Evolutionary conservation across 2,329 filamentous ascomycete genomes (phyloP), one percentile per base, ranked within the genome.

Genomic region (Purpureocillium lavendulum): DNA sequence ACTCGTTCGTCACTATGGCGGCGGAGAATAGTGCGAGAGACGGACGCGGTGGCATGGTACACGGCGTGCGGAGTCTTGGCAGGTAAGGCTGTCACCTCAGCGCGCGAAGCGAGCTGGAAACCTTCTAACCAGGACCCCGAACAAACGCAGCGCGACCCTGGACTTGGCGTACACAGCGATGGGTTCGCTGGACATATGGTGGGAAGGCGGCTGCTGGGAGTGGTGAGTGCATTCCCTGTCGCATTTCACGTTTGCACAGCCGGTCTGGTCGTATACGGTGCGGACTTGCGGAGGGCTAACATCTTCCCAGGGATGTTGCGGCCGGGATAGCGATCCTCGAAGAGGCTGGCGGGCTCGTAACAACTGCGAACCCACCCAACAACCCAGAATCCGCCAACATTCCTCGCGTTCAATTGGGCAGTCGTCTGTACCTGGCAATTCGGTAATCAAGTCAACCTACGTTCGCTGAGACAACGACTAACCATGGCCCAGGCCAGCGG

Each of bases 181-280:
- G 72, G 84, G 84, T 0, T 69, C 77, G 0, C 80, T 87, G 48
- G 84, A 88, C 59, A 85, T 87, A 10, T 87, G 84, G 83, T 88
- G 83, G 83, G 83, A 88, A 55, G 84, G 82, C 3, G 83, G 83
- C 0, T 87, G 82, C 52, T 87, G 83, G 83, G 84, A 87, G 59
- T 88, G 84, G 79, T 80, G 50, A 47, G 69, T 57, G n/a, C 12
- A n/a, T n/a, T n/a, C n/a, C n/a, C n/a, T n/a, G n/a, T n/a, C n/a
- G n/a, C n/a, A n/a, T n/a, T n/a, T n/a, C n/a, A n/a, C n/a, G n/a
- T n/a, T n/a, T n/a, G n/a, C n/a, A n/a, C n/a, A n/a, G n/a, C n/a
- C n/a, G n/a, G n/a, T n/a, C n/a, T n/a, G n/a, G n/a, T n/a, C n/a
- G n/a, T n/a, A n/a, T n/a, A n/a, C n/a, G n/a, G n/a, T n/a, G n/a